Percentiles rank a stretch among this genome's conserved stretches.
These are phyloP conservation scores for Tricladium varicosporioides DNA, from an alignment of 2,329 filamentous ascomycete genomes.

Conservation along the genomic window DNA sequence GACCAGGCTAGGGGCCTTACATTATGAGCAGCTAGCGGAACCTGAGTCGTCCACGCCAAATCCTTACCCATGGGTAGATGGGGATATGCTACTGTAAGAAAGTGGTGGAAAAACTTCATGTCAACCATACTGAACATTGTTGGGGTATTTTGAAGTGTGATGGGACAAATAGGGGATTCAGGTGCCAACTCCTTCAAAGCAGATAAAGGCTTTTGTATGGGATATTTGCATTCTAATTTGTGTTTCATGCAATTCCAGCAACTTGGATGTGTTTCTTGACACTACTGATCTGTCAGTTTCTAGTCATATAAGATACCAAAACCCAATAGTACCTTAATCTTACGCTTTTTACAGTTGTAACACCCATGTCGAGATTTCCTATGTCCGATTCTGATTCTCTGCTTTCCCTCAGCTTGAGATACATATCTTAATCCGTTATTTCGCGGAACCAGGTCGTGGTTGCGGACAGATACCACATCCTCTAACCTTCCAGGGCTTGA, in stretches of 20 bases:
- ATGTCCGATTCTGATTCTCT: slow-evolving; percentile 51
- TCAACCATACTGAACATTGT: slow-evolving; percentile 60
- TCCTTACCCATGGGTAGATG: slow-evolving; percentile 65
- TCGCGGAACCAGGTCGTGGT: too few relatives aligned
- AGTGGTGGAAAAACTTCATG: slow-evolving; percentile 69
- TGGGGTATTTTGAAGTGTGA: slow-evolving; percentile 42
- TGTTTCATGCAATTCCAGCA: slow-evolving; percentile 64
- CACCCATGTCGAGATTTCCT: slow-evolving; percentile 65
- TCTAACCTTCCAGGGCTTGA: too few relatives aligned
- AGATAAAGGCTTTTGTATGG: slow-evolving; percentile 52
- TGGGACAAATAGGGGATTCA: slow-evolving; percentile 7
- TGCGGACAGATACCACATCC: background rate
- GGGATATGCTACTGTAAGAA: slow-evolving; percentile 59
- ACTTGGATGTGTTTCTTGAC: slow-evolving; percentile 62
- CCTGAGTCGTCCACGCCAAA: slow-evolving; percentile 63
- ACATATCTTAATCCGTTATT: too few relatives aligned
- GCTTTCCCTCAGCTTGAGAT: background rate
- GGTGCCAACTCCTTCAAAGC: slow-evolving; percentile 32
- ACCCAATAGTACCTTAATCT: slow-evolving; percentile 54
- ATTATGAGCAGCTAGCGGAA: slow-evolving; percentile 65
- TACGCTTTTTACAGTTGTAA: slow-evolving; percentile 64
- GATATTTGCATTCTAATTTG: slow-evolving; percentile 62
- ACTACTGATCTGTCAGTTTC: slow-evolving; percentile 39
- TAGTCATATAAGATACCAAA: too few relatives aligned
- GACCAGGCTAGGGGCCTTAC: slow-evolving; percentile 40